Conservation (phyloP, 306 rosid genomes). For the Amphicarpaea edgeworthii region DNA sequence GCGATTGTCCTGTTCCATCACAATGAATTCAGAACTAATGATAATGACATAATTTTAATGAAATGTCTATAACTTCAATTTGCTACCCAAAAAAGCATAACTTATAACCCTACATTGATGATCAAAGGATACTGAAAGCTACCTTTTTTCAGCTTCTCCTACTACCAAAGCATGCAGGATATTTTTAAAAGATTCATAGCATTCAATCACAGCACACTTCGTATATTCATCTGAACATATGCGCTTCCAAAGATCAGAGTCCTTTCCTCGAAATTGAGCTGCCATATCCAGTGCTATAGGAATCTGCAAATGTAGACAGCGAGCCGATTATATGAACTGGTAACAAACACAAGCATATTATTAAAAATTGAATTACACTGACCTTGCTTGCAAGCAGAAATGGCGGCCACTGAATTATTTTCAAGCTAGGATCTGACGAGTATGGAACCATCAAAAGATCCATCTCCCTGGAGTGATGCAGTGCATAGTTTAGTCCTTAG, state of each 20-base stretch:
- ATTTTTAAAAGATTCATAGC: conserved; percentile 85
- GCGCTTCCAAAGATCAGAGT: conserved; percentile 94
- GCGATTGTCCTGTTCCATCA: conserved; percentile 79
- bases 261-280: conserved; percentile 83
- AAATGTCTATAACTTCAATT: conserved; percentile 41
- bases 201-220: conserved; percentile 95
- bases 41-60: conserved; percentile 24
- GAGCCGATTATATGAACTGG: conserved; percentile 46
- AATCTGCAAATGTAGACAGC: conserved; percentile 65
- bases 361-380: conserved; percentile 38
- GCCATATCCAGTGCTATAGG: conserved; percentile 97
- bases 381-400: conserved; percentile 99
- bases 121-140: conserved; percentile 39
- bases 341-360: conserved; percentile 29
- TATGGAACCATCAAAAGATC: conserved; percentile 94
- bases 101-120: too few relatives aligned
- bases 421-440: conserved; percentile 87
- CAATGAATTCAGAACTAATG: conserved; percentile 47
- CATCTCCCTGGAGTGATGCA: conserved; percentile 85
- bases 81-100: not conserved
- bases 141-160: conserved; percentile 95
- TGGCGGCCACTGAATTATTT: conserved; percentile 97
- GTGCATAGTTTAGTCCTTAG: conserved; percentile 47
- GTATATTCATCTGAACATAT: conserved; percentile 89
- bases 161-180: conserved; percentile 72